A percentile compares a stretch with the other conserved stretches of the same genome.
phyloP scores from a whole-genome alignment of 371 early-diverging fungal species.

The Gilbertella persicaria region DNA sequence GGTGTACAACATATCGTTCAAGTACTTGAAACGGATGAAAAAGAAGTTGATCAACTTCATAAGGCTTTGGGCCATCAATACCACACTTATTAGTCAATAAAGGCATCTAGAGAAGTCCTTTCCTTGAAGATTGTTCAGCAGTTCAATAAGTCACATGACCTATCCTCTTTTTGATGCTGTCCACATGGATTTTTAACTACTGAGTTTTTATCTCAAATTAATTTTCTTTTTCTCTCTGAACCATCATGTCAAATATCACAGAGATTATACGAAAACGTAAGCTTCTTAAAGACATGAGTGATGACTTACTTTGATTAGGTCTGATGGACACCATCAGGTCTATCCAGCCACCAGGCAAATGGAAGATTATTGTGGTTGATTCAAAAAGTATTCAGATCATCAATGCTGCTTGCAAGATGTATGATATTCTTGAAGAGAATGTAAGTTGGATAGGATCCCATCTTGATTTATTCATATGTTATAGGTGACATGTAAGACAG shows the following conservation, averaged over 20 bases:
- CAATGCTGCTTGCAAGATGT: conserved; percentile 86
- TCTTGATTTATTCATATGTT: background rate
- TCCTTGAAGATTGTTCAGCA: background rate
- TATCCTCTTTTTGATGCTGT: background rate
- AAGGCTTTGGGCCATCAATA: conserved; percentile 9
- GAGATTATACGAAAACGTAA: conserved; percentile 44
- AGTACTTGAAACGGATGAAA: conserved; percentile 52
- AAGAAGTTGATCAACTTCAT: conserved; percentile 21
- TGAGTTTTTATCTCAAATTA: too few relatives aligned
- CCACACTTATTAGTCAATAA: background rate
- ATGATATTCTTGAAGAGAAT: conserved; percentile 93
- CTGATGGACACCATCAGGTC: conserved; percentile 71
- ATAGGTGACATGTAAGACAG: conserved; percentile 37
- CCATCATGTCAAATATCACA: conserved; percentile 23
- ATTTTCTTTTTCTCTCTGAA: background rate
- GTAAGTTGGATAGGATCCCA: too few relatives aligned
- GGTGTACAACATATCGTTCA: conserved; percentile 66
- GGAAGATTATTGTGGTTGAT: conserved; percentile 95
- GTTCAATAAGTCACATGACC: background rate
- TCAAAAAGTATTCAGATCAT: conserved; percentile 78
- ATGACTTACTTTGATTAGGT: conserved; percentile 35
- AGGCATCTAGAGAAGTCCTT: background rate
- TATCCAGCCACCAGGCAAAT: conserved; percentile 66
- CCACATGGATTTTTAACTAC: too few relatives aligned
- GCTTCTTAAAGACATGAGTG: background rate